These are phyloP conservation scores for Panaeolus cyanescens DNA, from an alignment of 768 basidiomycete genomes.

Conservation along the genomic window DNA sequence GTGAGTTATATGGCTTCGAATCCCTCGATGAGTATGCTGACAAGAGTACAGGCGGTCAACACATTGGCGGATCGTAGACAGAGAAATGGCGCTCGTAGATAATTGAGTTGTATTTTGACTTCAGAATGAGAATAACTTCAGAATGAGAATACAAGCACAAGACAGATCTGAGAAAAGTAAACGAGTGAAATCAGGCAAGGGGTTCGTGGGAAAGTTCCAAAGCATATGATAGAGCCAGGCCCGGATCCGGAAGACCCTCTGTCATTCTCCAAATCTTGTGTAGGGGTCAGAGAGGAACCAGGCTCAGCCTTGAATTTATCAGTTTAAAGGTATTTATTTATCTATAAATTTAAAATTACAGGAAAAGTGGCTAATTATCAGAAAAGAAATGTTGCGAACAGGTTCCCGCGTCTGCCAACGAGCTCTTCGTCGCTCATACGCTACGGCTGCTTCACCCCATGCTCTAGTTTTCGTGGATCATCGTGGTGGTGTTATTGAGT, in stretches of 20 bases:
- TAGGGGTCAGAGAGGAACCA: neutral
- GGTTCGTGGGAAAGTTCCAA: neutral
- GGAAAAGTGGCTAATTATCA: neutral
- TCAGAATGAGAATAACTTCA: too few species aligned
- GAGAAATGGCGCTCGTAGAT: too few species aligned
- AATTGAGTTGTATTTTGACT: too few species aligned
- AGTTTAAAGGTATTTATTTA: neutral
- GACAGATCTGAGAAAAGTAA: too few species aligned
- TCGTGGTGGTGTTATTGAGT: slow-evolving; percentile 75
- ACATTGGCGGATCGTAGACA: slow-evolving; percentile 21
- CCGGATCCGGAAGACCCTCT: slow-evolving; percentile 1
- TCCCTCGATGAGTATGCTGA: neutral
- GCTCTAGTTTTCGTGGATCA: slow-evolving; percentile 92
- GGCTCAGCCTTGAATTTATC: neutral
- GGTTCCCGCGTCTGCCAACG: slow-evolving; percentile 23
- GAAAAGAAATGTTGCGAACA: slow-evolving; percentile 26
- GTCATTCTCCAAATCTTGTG: slow-evolving; percentile 2
- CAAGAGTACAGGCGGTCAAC: slow-evolving; percentile 20
- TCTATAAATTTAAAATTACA: neutral
- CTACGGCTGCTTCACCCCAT: slow-evolving; percentile 63
- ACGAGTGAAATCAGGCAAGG: neutral
- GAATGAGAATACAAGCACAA: too few species aligned
- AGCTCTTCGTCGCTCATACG: slow-evolving; percentile 48
- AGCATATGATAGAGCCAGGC: slow-evolving; percentile 1
- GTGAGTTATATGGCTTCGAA: slow-evolving; percentile 14